Evolutionary conservation across 345 rosid species (phyloP), one percentile per base, ranked within the genome.

Genomic region (Syzygium aqueum): DNA sequence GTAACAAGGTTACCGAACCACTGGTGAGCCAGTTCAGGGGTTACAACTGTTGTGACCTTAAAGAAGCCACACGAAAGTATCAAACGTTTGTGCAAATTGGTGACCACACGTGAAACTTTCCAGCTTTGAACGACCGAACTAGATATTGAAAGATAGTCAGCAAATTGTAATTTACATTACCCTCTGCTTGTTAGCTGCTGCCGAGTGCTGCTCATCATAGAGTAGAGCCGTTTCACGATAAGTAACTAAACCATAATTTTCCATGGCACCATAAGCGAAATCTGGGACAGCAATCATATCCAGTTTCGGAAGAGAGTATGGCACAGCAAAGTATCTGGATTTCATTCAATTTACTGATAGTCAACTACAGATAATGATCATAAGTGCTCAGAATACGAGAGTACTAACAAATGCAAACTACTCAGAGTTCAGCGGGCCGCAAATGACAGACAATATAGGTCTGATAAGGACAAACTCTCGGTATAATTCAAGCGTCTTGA

Each of bases 1-100:
- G 99, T 96, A 85, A 97, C 99, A 90, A 97, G 99, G 93, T 97
- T 96, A 30, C 99, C 99, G 91, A 97, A 97, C 99, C 99, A 97
- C 92, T 97, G 99, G 89, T 97, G 99, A 84, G 99, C 99, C 67
- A 97, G 93, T 91, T 97, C 99, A 94, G 96, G 99, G 49, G 99
- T 97, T 86, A 97, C 99, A 61, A 95, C 98, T 53, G 94, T 96
- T 25, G 96, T 94, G 88, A 97, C 97, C 99, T 97, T 86, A 87
- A 92, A 46, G 80, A 91, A 67, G 89, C 78, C 87, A 82, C 16
- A 61, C 67, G 12, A 5, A 61, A 61, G 30, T 61, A 28, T 61
- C 67, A 61, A 61, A 61, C 7, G 8, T 59, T 59, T 59, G 2
- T 61, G 67, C 67, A 61, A 61, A 61, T 61, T 5, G 67, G 17